These are phyloP conservation scores for Aspergillus indologenus DNA, from an alignment of 495 filamentous ascomycete genomes.

Conservation along the genomic window DNA sequence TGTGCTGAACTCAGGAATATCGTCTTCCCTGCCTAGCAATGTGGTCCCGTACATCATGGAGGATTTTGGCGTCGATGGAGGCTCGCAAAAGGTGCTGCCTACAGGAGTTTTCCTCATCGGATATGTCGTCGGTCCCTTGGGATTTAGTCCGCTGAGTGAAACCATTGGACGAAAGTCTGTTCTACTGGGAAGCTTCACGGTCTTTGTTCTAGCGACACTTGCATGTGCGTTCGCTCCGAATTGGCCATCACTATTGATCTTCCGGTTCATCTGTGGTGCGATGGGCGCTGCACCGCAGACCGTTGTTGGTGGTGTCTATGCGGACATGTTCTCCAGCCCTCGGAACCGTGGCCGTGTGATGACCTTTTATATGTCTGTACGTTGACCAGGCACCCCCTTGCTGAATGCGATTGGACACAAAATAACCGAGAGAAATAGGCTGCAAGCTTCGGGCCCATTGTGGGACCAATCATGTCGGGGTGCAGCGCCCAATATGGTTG, in stretches of 20 bases:
- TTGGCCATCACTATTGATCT: conserved; percentile 63
- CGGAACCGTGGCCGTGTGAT: conserved; percentile 63
- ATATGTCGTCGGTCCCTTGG: conserved; percentile 61
- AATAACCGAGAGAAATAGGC: conserved; percentile 37
- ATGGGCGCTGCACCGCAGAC: conserved; percentile 66
- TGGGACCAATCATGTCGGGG: conserved; percentile 67
- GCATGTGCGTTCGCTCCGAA: conserved; percentile 66
- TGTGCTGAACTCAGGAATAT: conserved; percentile 72
- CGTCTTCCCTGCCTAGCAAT: conserved; percentile 64
- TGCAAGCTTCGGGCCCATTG: conserved; percentile 62
- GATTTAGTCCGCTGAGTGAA: conserved; percentile 70
- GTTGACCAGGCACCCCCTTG: conserved; percentile 15
- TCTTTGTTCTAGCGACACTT: conserved; percentile 66
- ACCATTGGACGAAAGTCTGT: conserved; percentile 64
- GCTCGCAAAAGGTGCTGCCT: conserved; percentile 58
- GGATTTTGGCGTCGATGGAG: conserved; percentile 35
- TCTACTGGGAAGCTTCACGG: conserved; percentile 57
- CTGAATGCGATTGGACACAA: conserved; percentile 1
- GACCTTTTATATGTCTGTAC: conserved; percentile 68
- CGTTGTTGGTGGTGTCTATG: conserved; percentile 69
- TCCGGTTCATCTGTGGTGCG: conserved; percentile 63
- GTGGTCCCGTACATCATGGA: conserved; percentile 51
- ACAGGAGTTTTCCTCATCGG: conserved; percentile 74
- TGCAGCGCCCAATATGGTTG: conserved; percentile 56
- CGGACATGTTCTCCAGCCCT: conserved; percentile 63